Percentiles rank a stretch among this genome's conserved stretches.
Evolutionary conservation across 106 monocot genomes (phyloP).

Genomic region (Allium fistulosum): DNA sequence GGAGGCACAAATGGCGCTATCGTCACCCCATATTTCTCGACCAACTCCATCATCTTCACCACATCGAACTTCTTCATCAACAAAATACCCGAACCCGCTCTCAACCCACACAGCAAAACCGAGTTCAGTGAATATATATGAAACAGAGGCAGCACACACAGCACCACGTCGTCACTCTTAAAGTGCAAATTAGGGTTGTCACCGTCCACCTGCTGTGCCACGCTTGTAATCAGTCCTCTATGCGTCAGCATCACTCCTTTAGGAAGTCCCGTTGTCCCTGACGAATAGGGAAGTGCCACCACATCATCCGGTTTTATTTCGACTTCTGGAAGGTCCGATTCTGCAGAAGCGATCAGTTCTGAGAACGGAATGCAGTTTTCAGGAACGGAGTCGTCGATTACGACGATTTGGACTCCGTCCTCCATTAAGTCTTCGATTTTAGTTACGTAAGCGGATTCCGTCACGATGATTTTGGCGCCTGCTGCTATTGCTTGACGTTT

Average conservation of each 20-base stretch:
- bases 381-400: conserved; percentile 26
- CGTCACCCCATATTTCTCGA: conserved; percentile 48
- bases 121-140: conserved; percentile 80
- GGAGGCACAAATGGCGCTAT: conserved; percentile 76
- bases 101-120: conserved; percentile 59
- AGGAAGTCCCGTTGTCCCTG: conserved; percentile 86
- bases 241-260: conserved; percentile 95
- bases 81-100: conserved; percentile 49
- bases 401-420: conserved; percentile 20
- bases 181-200: conserved; percentile 67
- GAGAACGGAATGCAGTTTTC: conserved; percentile 52
- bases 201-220: conserved; percentile 79
- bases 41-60: conserved; percentile 53
- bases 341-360: conserved; percentile 31
- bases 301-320: conserved; percentile 53
- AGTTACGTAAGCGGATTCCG: conserved; percentile 44
- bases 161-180: conserved; percentile 47
- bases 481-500: conserved; percentile 49
- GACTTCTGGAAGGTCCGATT: conserved; percentile 24
- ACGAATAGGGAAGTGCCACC: conserved; percentile 83
- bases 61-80: conserved; percentile 69
- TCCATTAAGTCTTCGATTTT: conserved; percentile 34
- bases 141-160: conserved; percentile 73
- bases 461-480: conserved; percentile 48
- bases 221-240: conserved; percentile 52